Base-by-base conservation (phyloP, 345 rosid genomes). In the Melaleuca quinquenervia region DNA sequence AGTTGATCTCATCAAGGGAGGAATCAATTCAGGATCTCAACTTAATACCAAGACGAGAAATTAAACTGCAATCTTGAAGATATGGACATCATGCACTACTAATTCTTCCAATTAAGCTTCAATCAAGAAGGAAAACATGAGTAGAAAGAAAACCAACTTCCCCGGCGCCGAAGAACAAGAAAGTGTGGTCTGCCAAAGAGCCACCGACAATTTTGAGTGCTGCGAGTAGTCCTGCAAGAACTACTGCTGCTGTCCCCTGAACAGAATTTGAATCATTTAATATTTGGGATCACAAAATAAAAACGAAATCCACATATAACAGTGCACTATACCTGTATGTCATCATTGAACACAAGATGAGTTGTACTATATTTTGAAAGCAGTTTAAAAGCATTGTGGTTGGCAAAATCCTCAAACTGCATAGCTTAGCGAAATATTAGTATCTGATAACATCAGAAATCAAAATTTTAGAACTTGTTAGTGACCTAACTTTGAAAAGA, bases 371-470 rank as follows among this genome's bases (percentile, higher is more conserved):
- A 96, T 85, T 92, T 95, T 11, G 94, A 89, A 84, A 97, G 96
- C 82, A 97, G 90, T 84, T 93, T 90, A 84, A 96, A 97, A 15
- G 98, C 98, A 80, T 96, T 95, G 94, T 96, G 98, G 88, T 96
- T 97, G 64, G 99, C 99, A 87, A 97, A 97, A 91, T 97, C 99
- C 91, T 97, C 99, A 91, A 97, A 97, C 99, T 96, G 94, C 83
- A 27, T 36, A 49, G 15, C 44, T 45, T 49, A 32, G 32, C 6
- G 58, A 21, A 54, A 41, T 24, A 84, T 60, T 84, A 55, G 54
- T 54, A 70, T n/a, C 82, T 29, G 21, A 87, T 44, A 62, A 74
- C 48, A 50, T 83, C 48, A 90, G 60, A 76, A 62, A 84, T 51
- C 45, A 50, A n/a, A 44, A 51, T 32, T 64, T 64, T 16, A 64